Conservation (phyloP, 2,329 filamentous ascomycete genomes). For the Remersonia thermophila region DNA sequence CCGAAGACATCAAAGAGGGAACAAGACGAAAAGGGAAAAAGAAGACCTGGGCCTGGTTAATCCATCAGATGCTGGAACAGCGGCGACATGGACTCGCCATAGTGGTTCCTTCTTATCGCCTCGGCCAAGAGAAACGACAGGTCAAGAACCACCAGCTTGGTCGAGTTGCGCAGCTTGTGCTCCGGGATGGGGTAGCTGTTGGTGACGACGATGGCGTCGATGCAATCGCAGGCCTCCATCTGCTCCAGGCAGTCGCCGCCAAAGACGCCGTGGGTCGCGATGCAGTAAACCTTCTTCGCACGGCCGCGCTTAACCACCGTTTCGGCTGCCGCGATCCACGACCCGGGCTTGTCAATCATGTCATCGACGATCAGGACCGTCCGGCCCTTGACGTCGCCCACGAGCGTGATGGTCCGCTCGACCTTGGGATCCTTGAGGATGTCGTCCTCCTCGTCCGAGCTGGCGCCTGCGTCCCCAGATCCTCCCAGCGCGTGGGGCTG, state of each 20-base stretch:
- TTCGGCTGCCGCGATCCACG: slow-evolving; percentile 95
- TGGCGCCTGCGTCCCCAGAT: slow-evolving; percentile 68
- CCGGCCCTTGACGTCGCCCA: slow-evolving; percentile 80
- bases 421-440: slow-evolving; percentile 66
- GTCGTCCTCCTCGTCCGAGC: slow-evolving; percentile 87
- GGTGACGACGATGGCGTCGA: slow-evolving; percentile 86
- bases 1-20: slow-evolving; percentile 7
- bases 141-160: slow-evolving; percentile 82
- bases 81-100: slow-evolving; percentile 70
- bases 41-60: slow-evolving; percentile 24
- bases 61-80: slow-evolving; percentile 57
- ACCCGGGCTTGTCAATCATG: slow-evolving; percentile 96
- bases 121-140: slow-evolving; percentile 80
- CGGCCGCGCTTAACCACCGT: slow-evolving; percentile 87
- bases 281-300: slow-evolving; percentile 91
- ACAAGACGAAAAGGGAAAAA: slow-evolving; percentile 9
- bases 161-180: slow-evolving; percentile 54
- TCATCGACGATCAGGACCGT: slow-evolving; percentile 94
- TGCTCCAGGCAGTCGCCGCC: slow-evolving; percentile 81
- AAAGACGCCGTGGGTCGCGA: slow-evolving; percentile 93
- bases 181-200: slow-evolving; percentile 90
- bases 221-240: slow-evolving; percentile 84
- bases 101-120: slow-evolving; percentile 90
- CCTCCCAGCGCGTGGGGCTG: slow-evolving; percentile 66
- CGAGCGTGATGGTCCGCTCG: slow-evolving; percentile 94